Evolutionary conservation across 495 filamentous ascomycete species (phyloP).

Genomic region (Hypoxylon crocopeplum): DNA sequence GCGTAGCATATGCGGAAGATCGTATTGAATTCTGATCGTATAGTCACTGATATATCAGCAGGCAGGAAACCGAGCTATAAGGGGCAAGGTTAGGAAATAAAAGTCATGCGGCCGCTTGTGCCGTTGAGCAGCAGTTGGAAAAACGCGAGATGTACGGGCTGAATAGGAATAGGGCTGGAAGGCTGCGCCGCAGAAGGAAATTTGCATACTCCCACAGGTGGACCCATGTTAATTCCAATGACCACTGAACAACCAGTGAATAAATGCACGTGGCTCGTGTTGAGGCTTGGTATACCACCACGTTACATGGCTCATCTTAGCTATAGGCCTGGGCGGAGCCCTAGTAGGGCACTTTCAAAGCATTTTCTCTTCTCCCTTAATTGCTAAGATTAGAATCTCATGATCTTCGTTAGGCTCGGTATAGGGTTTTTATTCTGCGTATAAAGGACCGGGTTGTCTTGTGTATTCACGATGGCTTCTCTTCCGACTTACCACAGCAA

Average conservation of each 20-base stretch:
- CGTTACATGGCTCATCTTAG: slow-evolving; percentile 14
- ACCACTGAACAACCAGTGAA: neutral
- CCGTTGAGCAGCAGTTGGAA: neutral
- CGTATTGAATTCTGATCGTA: too few species aligned
- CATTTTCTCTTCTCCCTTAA: neutral
- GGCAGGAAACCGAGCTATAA: too few species aligned
- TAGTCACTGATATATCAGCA: too few species aligned
- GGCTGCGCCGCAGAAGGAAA: slow-evolving; percentile 14
- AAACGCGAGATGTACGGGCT: slow-evolving; percentile 15
- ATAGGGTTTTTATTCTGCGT: neutral
- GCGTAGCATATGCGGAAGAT: too few species aligned
- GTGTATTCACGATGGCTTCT: slow-evolving; percentile 12
- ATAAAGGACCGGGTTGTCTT: slow-evolving; percentile 5
- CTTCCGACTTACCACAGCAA: neutral
- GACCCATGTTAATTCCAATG: neutral
- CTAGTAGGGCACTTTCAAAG: neutral
- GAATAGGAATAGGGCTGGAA: slow-evolving; percentile 4
- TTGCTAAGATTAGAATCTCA: slow-evolving; percentile 5
- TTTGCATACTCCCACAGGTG: slow-evolving; percentile 4
- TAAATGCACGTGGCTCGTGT: neutral
- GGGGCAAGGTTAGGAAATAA: too few species aligned
- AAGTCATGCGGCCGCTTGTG: slow-evolving; percentile 5
- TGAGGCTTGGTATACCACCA: slow-evolving; percentile 5
- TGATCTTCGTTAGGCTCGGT: neutral
- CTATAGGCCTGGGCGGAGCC: neutral